Evolutionary conservation across 345 rosid genomes (phyloP), one percentile per base, ranked within the genome.

Genomic region (Conringia planisiliqua): DNA sequence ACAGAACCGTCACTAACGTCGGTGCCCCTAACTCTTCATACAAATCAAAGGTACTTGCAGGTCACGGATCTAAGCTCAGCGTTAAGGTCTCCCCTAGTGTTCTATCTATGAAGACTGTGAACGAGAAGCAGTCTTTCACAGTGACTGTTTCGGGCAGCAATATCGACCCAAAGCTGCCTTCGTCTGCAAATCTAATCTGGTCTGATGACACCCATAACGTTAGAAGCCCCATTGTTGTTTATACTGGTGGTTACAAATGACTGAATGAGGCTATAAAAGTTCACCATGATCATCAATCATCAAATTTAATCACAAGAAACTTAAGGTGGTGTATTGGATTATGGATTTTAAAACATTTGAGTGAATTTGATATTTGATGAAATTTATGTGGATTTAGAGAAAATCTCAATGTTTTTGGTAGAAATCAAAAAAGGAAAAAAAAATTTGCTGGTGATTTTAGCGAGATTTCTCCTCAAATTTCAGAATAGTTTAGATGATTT

Each of bases 1-100:
- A 48, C 1, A 70, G 92, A 78, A 86, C 86, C 8, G 92, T 87
- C 6, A 87, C 88, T 6, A 89, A 89, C 66, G 76, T 85, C 1
- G 88, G 90, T 7, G 3, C 22, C 3, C 52, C 80, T 1, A 79
- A 77, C 71, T 83, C 89, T 6, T 82, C 69, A 44, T 89, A 87
- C 82, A 82, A 35, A 55, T 82, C 79, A 2, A 5, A 71, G 7
- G 22, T 83, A 4, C 27, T 72, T 0, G 1, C 24, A 6, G 32
- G n/a, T 40, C 8, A 48, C 2, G 68, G 55, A 0, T 4, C 27
- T 10, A 57, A 70, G 0, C 55, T 87, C 51, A 26, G 12, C 1
- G 36, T 70, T 3, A 14, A 35, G 47, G 71, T 66, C 9, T 13
- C 24, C 0, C 71, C 71, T 66, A 22, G 32, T 51, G 60, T 66